Evolutionary conservation across 2,329 filamentous ascomycete species (phyloP).

Genomic region (Mollisia scopiformis): DNA sequence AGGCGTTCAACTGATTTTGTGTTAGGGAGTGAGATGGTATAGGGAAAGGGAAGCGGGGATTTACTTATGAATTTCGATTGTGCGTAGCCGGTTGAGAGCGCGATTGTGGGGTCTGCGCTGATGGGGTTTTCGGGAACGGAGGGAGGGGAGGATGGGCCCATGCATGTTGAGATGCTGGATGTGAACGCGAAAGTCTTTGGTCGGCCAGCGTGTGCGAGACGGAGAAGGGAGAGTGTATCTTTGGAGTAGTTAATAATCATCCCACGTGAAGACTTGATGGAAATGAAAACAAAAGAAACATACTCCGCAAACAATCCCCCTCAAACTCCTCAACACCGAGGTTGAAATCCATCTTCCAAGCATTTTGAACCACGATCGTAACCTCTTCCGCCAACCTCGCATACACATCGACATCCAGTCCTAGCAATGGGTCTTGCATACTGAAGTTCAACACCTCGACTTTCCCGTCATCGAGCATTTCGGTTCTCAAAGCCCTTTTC

Average conservation of each 20-base stretch:
- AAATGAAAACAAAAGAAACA: conserved; percentile 2
- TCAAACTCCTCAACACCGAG: conserved; percentile 34
- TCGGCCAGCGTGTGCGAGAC: conserved; percentile 29
- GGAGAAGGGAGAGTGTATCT: conserved; percentile 36
- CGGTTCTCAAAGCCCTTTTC: conserved; percentile 21
- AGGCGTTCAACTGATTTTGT: conserved; percentile 28
- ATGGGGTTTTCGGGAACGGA: conserved; percentile 27
- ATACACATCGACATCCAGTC: conserved; percentile 31
- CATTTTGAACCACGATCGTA: conserved; percentile 34
- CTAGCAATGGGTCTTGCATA: conserved; percentile 34
- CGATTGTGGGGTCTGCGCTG: conserved; percentile 24
- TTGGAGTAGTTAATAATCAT: not conserved
- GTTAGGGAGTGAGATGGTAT: not conserved
- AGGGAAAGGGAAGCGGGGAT: not conserved
- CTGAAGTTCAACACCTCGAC: conserved; percentile 32
- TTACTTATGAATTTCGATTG: conserved; percentile 35
- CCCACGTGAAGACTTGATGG: not conserved
- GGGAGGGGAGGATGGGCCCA: conserved; percentile 24
- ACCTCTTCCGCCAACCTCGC: conserved; percentile 26
- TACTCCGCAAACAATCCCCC: conserved; percentile 35
- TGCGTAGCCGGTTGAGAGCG: conserved; percentile 32
- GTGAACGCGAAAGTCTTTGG: conserved; percentile 32
- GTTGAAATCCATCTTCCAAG: conserved; percentile 39
- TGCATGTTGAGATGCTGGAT: conserved; percentile 32
- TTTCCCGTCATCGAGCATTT: conserved; percentile 23